phyloP scores from a whole-genome alignment of 2,329 filamentous ascomycete genomes.

The Ophiostoma sp. region DNA sequence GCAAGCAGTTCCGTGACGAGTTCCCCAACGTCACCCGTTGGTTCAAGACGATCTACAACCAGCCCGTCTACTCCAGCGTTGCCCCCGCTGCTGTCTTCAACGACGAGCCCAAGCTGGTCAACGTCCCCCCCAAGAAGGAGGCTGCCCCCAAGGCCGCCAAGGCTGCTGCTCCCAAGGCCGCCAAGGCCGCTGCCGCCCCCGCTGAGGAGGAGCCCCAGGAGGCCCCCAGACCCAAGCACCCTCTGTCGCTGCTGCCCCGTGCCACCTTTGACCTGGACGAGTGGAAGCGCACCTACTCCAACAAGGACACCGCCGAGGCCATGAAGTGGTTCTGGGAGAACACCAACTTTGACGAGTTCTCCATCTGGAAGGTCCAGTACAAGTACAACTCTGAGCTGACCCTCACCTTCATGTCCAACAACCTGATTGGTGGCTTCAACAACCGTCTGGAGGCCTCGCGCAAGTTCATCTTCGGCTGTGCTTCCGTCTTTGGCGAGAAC shows the following conservation, averaged over 20 bases:
- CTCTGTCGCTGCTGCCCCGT: slow-evolving; percentile 76
- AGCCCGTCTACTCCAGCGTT: slow-evolving; percentile 82
- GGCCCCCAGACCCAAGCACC: slow-evolving; percentile 90
- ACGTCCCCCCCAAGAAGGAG: slow-evolving; percentile 69
- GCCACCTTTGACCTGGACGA: slow-evolving; percentile 83
- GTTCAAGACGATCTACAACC: slow-evolving; percentile 91
- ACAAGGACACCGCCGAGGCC: slow-evolving; percentile 78
- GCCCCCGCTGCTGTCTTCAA: slow-evolving; percentile 70
- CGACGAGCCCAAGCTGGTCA: slow-evolving; percentile 71
- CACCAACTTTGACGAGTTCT: slow-evolving; percentile 90
- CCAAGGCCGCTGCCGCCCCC: slow-evolving; percentile 45
- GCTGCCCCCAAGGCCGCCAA: slow-evolving; percentile 42
- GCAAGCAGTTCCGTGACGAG: slow-evolving; percentile 77
- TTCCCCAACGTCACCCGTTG: slow-evolving; percentile 87
- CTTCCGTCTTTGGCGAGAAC: slow-evolving; percentile 81
- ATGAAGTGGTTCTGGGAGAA: slow-evolving; percentile 99
- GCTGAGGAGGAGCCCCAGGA: slow-evolving; percentile 43
- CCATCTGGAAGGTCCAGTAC: slow-evolving; percentile 89
- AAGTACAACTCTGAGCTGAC: slow-evolving; percentile 99
- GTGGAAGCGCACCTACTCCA: slow-evolving; percentile 99
- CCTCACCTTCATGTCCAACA: slow-evolving; percentile 97
- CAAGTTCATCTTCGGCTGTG: slow-evolving; percentile 94
- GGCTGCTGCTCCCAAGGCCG: slow-evolving; percentile 35
- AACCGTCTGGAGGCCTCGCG: slow-evolving; percentile 92
- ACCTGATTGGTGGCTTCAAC: slow-evolving; percentile 98